Evolutionary conservation across 2,329 filamentous ascomycete species (phyloP).

Genomic region (Pseudogymnoascus sp.): DNA sequence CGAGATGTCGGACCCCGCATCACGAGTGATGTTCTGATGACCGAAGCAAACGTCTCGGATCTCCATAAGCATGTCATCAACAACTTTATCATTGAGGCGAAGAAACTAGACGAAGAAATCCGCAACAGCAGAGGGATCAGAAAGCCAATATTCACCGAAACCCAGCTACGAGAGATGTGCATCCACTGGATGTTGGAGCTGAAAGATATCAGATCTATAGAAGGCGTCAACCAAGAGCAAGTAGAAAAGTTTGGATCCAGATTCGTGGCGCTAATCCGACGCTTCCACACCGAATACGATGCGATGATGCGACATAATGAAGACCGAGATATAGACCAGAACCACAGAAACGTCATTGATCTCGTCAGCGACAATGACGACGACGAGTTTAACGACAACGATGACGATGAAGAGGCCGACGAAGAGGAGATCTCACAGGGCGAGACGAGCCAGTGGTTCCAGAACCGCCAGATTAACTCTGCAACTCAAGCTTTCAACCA

Average conservation of each 20-base stretch:
- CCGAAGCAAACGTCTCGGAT: conserved; percentile 42
- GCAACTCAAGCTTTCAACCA: conserved; percentile 9
- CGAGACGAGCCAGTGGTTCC: conserved; percentile 9
- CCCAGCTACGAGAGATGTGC: conserved; percentile 66
- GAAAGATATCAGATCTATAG: conserved; percentile 57
- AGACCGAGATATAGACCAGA: conserved; percentile 24
- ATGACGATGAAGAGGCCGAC: not conserved
- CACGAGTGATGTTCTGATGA: conserved; percentile 47
- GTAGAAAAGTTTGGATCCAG: conserved; percentile 54
- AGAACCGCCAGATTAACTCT: not conserved
- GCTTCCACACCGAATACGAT: conserved; percentile 40
- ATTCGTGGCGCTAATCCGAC: conserved; percentile 53
- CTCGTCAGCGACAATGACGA: conserved; percentile 40
- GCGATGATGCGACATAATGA: conserved; percentile 39
- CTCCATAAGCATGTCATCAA: conserved; percentile 58
- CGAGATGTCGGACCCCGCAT: conserved; percentile 51
- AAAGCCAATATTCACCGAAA: conserved; percentile 60
- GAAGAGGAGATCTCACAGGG: not conserved
- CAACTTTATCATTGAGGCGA: conserved; percentile 59
- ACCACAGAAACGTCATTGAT: conserved; percentile 45
- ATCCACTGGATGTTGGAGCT: conserved; percentile 58
- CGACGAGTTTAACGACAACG: conserved; percentile 24
- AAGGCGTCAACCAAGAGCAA: conserved; percentile 55
- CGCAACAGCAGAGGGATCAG: conserved; percentile 53
- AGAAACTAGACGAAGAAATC: conserved; percentile 52